phyloP scores from a whole-genome alignment of 441 rosid species.

The Brassica balearica region DNA sequence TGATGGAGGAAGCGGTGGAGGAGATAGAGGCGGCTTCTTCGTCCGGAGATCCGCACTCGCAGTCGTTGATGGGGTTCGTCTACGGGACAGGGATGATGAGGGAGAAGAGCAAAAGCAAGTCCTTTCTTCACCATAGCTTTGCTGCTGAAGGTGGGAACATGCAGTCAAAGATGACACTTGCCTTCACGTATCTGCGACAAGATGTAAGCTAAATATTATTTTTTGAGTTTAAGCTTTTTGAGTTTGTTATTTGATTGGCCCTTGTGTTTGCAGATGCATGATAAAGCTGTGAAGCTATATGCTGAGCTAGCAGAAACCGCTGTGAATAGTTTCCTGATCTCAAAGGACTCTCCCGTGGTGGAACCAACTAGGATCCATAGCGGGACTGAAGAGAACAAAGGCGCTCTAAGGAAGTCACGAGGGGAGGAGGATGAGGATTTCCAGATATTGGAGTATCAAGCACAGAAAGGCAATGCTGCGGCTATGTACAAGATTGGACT shows the following conservation, averaged over 20 bases:
- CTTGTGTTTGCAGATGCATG: conserved; percentile 71
- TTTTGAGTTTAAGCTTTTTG: neutral
- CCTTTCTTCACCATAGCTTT: conserved; percentile 77
- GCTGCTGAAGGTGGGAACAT: conserved; percentile 77
- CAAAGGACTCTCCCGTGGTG: conserved; percentile 90
- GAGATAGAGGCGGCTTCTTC: conserved; percentile 68
- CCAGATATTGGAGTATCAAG: conserved; percentile 96
- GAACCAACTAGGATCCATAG: conserved; percentile 92
- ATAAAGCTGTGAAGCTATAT: conserved; percentile 76
- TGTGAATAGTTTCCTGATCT: conserved; percentile 89
- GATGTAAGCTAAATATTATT: conserved; percentile 57
- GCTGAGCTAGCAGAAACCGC: conserved; percentile 94
- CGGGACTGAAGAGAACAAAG: conserved; percentile 98
- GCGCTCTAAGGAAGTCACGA: conserved; percentile 80
- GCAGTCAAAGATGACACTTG: conserved; percentile 96
- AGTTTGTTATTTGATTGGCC: conserved; percentile 29
- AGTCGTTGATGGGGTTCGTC: conserved; percentile 75
- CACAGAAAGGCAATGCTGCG: conserved; percentile 88
- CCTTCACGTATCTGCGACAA: conserved; percentile 84
- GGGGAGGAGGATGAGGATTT: conserved; percentile 99
- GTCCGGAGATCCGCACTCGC: conserved; percentile 76
- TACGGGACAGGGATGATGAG: conserved; percentile 77
- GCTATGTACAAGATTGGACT: conserved; percentile 93
- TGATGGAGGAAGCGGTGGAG: conserved; percentile 73
- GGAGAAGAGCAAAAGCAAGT: conserved; percentile 75